Percentiles rank a stretch among this genome's conserved stretches.
Evolutionary conservation across 768 basidiomycete species (phyloP).

Genomic region (Pleurotus ostreatus): DNA sequence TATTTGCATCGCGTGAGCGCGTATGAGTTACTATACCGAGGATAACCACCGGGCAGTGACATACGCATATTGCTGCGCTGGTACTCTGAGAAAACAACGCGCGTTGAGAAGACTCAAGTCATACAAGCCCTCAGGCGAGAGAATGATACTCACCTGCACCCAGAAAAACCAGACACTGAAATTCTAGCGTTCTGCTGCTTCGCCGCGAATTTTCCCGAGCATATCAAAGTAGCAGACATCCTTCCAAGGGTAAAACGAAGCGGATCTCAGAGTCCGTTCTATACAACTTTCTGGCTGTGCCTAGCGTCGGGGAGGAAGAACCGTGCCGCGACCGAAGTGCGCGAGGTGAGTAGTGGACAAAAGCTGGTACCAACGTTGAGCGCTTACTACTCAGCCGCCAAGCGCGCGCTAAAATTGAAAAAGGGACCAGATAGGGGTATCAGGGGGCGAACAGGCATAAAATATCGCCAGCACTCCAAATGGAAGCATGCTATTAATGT

Average conservation of each 20-base stretch:
- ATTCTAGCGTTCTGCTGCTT: not conserved
- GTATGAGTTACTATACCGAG: not conserved
- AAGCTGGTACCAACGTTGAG: too few species aligned
- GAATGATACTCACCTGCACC: not conserved
- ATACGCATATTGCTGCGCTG: not conserved
- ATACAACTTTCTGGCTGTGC: too few species aligned
- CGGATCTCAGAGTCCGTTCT: too few species aligned
- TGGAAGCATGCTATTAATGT: too few species aligned
- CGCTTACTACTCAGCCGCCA: too few species aligned
- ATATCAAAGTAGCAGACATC: not conserved
- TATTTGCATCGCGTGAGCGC: not conserved
- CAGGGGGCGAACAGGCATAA: too few species aligned
- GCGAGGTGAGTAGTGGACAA: too few species aligned
- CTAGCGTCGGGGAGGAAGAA: too few species aligned
- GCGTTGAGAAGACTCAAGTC: not conserved
- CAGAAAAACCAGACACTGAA: not conserved
- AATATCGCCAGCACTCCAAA: too few species aligned
- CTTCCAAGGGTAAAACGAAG: not conserved
- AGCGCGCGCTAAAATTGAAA: too few species aligned
- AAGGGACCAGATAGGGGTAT: too few species aligned
- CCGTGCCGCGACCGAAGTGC: too few species aligned
- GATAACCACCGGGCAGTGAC: not conserved
- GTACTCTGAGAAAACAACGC: not conserved
- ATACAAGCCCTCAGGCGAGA: not conserved
- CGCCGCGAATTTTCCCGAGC: not conserved